Evolutionary conservation across 192 early-diverging fungal species (phyloP).

Genomic region (Podila minutissima): DNA sequence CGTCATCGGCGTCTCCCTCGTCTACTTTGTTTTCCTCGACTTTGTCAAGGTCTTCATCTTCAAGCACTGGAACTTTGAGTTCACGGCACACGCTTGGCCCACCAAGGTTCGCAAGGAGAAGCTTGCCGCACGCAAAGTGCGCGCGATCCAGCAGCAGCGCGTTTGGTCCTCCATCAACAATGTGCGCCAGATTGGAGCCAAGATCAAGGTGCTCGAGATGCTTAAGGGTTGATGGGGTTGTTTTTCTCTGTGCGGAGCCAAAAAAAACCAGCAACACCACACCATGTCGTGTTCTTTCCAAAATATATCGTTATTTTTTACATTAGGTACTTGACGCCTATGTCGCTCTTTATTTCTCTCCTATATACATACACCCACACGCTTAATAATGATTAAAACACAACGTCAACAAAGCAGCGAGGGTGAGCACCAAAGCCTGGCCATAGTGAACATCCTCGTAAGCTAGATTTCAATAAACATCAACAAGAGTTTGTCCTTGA

Average conservation of each 20-base stretch:
- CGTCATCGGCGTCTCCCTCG: slow-evolving; percentile 80
- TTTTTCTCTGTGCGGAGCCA: neutral
- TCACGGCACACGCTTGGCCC: slow-evolving; percentile 88
- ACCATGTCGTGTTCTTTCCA: no score
- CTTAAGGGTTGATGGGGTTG: slow-evolving; percentile 10
- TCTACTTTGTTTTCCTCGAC: slow-evolving; percentile 87
- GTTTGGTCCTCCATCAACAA: slow-evolving; percentile 44
- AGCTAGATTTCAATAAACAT: no score
- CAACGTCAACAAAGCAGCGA: no score
- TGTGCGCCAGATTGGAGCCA: slow-evolving; percentile 31
- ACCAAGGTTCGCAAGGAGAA: slow-evolving; percentile 70
- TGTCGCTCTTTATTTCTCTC: no score
- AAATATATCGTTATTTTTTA: neutral
- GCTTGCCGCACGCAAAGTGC: slow-evolving; percentile 63
- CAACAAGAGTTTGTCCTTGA: no score
- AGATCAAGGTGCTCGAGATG: slow-evolving; percentile 33
- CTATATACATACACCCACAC: no score
- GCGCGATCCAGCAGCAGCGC: slow-evolving; percentile 56
- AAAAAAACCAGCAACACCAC: neutral
- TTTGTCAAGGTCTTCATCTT: slow-evolving; percentile 91
- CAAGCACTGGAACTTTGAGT: slow-evolving; percentile 88
- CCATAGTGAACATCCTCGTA: no score
- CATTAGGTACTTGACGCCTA: neutral
- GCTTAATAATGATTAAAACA: no score
- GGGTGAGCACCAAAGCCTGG: no score